Base-by-base conservation (phyloP, 192 early-diverging fungal species). In the Coemansia sp. region DNA sequence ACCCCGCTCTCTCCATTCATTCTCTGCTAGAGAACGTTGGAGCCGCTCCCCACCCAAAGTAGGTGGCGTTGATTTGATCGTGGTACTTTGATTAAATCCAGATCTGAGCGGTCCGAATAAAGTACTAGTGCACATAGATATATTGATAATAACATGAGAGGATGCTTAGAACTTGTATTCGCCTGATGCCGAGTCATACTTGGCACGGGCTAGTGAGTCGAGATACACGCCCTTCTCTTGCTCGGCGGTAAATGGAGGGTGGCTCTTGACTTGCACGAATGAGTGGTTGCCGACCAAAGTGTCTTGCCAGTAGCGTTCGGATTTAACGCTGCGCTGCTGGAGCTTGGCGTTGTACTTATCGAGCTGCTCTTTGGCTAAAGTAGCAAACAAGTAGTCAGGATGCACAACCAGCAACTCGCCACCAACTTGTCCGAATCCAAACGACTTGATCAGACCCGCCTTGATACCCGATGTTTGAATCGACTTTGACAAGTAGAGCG, bases 361-460 rank as follows among this genome's bases (percentile, higher is more conserved):
- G 70, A 92, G 95, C 69, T 89, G 87, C 61, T 83, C 69, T 58
- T 27, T 27, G 24, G 24, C 24, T 27, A 27, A 27, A 27, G 24
- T 27, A 27, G 24, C 24, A 27, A 94, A 85, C 36, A 95, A 79
- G 76, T 93, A 96, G 78, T 96, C 93, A 13, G 95, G 91, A 84
- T 95, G 94, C 58, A 97, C 77, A 38, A 95, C 81, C 9, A 97
- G 87, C 16, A 95, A 74, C 76, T 97, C 95, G 78, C 92, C 94
- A 64, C 95, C 95, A 68, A 92, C 95, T 82, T 97, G 94, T 46
- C 95, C 94, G 82, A 97, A 97, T 67, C 95, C 95, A 79, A 97
- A 97, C 44, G 89, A 90, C 85, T 95, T 95, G 75, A 97, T 89
- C 60, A 97, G 74, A 79, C 90, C 95, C 15, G 93, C 95, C 84